These are phyloP conservation scores for Annulohypoxylon stygium DNA, from an alignment of 495 filamentous ascomycete species.

Conservation along the genomic window DNA sequence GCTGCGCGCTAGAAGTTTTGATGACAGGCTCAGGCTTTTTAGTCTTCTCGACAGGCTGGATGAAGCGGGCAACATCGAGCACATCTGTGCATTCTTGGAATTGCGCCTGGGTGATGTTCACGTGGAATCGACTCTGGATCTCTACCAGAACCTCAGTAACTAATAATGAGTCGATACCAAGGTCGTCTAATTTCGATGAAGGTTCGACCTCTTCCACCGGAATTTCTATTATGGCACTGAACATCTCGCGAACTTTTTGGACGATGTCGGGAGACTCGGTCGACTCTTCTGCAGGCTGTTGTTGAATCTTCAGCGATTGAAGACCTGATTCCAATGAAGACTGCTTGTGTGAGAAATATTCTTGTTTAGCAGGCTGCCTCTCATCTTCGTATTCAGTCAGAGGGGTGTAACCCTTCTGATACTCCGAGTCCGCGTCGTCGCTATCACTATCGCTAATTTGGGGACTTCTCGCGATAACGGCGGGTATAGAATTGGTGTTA, in stretches of 20 bases:
- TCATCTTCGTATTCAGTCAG: conserved; percentile 7
- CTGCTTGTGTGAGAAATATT: neutral
- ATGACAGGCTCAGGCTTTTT: neutral
- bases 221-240: conserved; percentile 18
- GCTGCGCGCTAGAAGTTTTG: neutral
- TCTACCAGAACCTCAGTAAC: conserved; percentile 5
- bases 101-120: conserved; percentile 8
- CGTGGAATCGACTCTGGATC: conserved; percentile 5
- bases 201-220: conserved; percentile 1
- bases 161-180: conserved; percentile 7
- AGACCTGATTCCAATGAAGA: neutral
- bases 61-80: conserved; percentile 3
- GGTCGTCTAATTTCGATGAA: conserved; percentile 2
- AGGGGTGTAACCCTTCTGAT: conserved; percentile 2
- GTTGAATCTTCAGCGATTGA: neutral
- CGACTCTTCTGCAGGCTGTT: neutral
- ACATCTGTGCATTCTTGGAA: conserved; percentile 11
- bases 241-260: conserved; percentile 10
- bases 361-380: neutral
- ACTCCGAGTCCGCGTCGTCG: conserved; percentile 12
- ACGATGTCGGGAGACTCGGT: neutral
- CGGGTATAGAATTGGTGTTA: neutral
- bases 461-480: neutral
- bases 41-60: neutral
- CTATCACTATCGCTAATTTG: conserved; percentile 9